A percentile compares a stretch with the other conserved stretches of the same genome.
These are phyloP conservation scores for Candida jianshihensis DNA, from an alignment of 805 yeast genomes.

Conservation along the genomic window DNA sequence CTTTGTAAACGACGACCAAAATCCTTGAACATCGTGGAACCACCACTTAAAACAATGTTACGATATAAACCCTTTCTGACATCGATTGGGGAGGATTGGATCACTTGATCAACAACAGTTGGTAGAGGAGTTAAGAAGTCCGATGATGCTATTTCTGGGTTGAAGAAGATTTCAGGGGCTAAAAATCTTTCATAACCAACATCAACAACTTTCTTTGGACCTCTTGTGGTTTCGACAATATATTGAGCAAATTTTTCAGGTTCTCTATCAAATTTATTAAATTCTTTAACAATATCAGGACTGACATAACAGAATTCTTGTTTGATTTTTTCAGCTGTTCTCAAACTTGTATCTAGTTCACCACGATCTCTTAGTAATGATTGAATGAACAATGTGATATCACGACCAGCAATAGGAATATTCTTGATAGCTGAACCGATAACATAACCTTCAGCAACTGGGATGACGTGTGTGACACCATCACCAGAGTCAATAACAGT, in stretches of 20 bases:
- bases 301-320: constrained; percentile 96
- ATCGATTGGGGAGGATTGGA: constrained; percentile 94
- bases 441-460: constrained; percentile 98
- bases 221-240: constrained; percentile 69
- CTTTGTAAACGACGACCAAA: constrained; percentile 96
- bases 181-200: constrained; percentile 96
- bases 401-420: constrained; percentile 98
- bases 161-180: constrained; percentile 99
- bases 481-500: constrained; percentile 98
- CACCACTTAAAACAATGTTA: constrained; percentile 94
- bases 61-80: constrained; percentile 94
- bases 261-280: constrained; percentile 88
- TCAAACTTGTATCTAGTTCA: constrained; percentile 85
- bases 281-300: constrained; percentile 96
- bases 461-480: constrained; percentile 98
- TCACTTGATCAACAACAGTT: constrained; percentile 89
- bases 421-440: constrained; percentile 96
- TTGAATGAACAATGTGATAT: constrained; percentile 91
- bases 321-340: constrained; percentile 94
- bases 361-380: constrained; percentile 93
- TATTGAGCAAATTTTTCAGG: constrained; percentile 92
- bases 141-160: constrained; percentile 93
- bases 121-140: constrained; percentile 96
- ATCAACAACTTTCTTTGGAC: constrained; percentile 61
- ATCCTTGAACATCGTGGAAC: constrained; percentile 97